Evolutionary conservation across 2,329 filamentous ascomycete species (phyloP).

Genomic region (Ophiostoma sp.): DNA sequence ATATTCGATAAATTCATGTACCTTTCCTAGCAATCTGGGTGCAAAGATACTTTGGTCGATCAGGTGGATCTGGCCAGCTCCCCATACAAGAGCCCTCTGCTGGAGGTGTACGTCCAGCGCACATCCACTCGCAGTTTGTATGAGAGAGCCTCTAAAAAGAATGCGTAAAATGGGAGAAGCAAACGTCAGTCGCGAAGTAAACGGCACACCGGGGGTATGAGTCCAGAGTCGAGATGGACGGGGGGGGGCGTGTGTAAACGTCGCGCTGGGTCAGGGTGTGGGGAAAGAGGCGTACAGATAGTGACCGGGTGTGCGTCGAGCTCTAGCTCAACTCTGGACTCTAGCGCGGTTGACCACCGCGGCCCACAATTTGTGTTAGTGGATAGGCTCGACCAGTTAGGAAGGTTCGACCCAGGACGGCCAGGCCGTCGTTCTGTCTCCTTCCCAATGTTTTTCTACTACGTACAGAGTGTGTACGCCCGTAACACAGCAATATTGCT

Average conservation of each 20-base stretch:
- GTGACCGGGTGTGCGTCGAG: neutral
- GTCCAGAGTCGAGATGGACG: neutral
- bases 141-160: conserved; percentile 21
- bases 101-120: neutral
- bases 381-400: conserved; percentile 10
- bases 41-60: conserved; percentile 1
- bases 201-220: neutral
- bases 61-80: conserved; percentile 1
- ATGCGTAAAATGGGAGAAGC: conserved; percentile 12
- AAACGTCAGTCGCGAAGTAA: conserved; percentile 11
- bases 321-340: neutral
- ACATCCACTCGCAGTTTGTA: conserved; percentile 2
- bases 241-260: conserved; percentile 10
- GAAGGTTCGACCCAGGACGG: conserved; percentile 13
- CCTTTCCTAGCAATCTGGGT: neutral
- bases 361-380: conserved; percentile 10
- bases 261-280: conserved; percentile 1
- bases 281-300: neutral
- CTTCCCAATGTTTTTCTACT: neutral
- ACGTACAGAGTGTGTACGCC: neutral
- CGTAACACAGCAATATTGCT: neutral
- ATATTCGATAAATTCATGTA: conserved; percentile 5
- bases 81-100: neutral
- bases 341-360: neutral
- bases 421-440: neutral